Evolutionary conservation across 78 protist genomes (phyloP).

Genomic region (Monosiga brevicollis): DNA sequence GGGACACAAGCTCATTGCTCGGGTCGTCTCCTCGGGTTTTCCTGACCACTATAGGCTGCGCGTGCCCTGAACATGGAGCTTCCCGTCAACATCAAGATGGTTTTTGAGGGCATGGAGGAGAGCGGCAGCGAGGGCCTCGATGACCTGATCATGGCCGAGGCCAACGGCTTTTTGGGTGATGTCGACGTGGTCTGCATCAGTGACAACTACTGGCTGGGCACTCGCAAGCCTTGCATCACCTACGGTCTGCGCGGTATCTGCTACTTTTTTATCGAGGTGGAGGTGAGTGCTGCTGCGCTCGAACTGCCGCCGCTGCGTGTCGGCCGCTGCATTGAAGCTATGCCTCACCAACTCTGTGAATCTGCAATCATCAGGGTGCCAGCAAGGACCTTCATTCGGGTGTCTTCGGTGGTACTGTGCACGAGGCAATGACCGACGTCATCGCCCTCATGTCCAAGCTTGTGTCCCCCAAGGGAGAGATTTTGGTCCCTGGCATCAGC

Average conservation of each 20-base stretch:
- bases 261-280: not conserved
- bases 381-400: slow-evolving; percentile 2
- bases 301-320: too few species aligned
- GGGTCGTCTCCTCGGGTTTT: too few species aligned
- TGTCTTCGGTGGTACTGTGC: slow-evolving; percentile 1
- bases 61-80: not conserved
- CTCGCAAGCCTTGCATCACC: slow-evolving; percentile 4
- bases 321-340: too few species aligned
- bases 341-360: too few species aligned
- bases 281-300: too few species aligned
- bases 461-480: not conserved
- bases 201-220: slow-evolving; percentile 1
- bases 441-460: not conserved
- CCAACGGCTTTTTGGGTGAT: slow-evolving; percentile 4
- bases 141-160: not conserved
- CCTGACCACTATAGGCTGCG: too few species aligned
- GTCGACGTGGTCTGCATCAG: slow-evolving; percentile 11
- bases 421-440: slow-evolving; percentile 11
- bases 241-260: slow-evolving; percentile 1
- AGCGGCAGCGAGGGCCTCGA: not conserved
- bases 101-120: slow-evolving; percentile 27
- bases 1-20: too few species aligned
- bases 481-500: not conserved
- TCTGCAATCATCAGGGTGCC: not conserved
- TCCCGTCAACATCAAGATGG: slow-evolving; percentile 5